phyloP scores from a whole-genome alignment of 2,329 filamentous ascomycete genomes.

The Cercospora sp. region DNA sequence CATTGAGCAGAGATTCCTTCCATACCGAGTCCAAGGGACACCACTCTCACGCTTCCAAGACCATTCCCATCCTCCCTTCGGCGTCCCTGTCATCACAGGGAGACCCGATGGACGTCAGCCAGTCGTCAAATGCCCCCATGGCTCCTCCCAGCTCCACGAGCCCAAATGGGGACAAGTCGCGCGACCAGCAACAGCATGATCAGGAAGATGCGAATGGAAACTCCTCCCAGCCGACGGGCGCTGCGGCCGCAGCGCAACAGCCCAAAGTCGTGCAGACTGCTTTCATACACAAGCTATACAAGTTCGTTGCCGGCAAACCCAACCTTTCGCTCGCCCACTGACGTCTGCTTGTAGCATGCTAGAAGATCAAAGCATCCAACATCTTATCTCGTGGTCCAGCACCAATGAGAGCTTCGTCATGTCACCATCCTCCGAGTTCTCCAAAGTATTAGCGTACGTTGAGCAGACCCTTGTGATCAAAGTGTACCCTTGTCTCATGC shows the following conservation, averaged over 20 bases:
- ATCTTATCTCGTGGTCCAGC: conserved; percentile 93
- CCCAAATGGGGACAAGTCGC: conserved; percentile 31
- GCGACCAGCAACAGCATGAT: conserved; percentile 29
- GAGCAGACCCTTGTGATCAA: background rate
- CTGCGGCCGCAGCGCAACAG: conserved; percentile 77
- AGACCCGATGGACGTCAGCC: conserved; percentile 37
- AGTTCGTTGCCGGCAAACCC: conserved; percentile 59
- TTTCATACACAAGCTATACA: conserved; percentile 99
- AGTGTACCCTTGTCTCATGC: conserved; percentile 20
- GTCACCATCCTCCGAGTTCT: conserved; percentile 96
- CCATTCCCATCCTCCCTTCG: conserved; percentile 36
- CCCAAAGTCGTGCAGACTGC: conserved; percentile 98
- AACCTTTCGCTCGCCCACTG: conserved; percentile 36
- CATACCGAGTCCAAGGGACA: conserved; percentile 30
- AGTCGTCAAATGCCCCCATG: conserved; percentile 31
- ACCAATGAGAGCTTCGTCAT: conserved; percentile 98
- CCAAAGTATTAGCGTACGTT: conserved; percentile 80
- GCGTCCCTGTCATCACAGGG: conserved; percentile 25
- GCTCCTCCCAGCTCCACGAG: conserved; percentile 34
- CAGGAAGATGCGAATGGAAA: conserved; percentile 42
- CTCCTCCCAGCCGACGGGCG: conserved; percentile 51
- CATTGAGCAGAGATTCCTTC: conserved; percentile 40
- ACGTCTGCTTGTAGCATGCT: conserved; percentile 69
- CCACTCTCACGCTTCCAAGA: conserved; percentile 28
- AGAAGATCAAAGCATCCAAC: conserved; percentile 87